Evolutionary conservation across 176 grass and related monocot genomes (phyloP), one percentile per base, ranked within the genome.

Genomic region (Oryza nivara): DNA sequence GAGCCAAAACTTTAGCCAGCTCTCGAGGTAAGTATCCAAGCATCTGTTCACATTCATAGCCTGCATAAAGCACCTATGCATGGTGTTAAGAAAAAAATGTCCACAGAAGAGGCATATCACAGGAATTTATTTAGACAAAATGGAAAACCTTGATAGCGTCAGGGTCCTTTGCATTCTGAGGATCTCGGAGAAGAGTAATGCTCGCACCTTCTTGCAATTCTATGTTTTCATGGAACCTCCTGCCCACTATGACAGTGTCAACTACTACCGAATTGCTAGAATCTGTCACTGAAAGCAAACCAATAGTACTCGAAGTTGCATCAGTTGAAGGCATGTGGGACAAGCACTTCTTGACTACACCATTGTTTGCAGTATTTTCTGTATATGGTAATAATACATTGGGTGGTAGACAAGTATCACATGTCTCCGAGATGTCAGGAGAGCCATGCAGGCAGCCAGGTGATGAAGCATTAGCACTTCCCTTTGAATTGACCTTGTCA

Each of bases 11-110:
- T 85, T 92, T 93, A 77, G 93, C 89, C 26, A 95, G 65, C 54
- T 98, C 93, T 61, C 89, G 89, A 87, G 93, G 91, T 73, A 98
- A 83, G 73, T 98, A 98, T 73, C 96, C 96, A 85, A 98, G 89
- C 44, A 81, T 89, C 82, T 68, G 64, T 32, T 17, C 45, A 12
- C 20, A 68, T 28, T 91, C 89, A 84, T 73, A 92, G 25, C 35
- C 90, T 78, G 83, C 72, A 90, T 77, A 90, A 89, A 93, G 80
- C 28, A 93, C 93, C 96, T 98, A 80, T 56, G 10, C 41, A 79
- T 83, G 86, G 79, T 83, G 85, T 88, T 58, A 64, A 83, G 52
- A 74, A 43, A 67, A 58, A 61, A 15, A 60, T 11, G 4, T 11
- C 43, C 47, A 48, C 11, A 76, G n/a, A 60, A 51, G 83, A 81